Evolutionary conservation across 345 rosid species (phyloP), one percentile per base, ranked within the genome.

Genomic region (Nephelium lappaceum): DNA sequence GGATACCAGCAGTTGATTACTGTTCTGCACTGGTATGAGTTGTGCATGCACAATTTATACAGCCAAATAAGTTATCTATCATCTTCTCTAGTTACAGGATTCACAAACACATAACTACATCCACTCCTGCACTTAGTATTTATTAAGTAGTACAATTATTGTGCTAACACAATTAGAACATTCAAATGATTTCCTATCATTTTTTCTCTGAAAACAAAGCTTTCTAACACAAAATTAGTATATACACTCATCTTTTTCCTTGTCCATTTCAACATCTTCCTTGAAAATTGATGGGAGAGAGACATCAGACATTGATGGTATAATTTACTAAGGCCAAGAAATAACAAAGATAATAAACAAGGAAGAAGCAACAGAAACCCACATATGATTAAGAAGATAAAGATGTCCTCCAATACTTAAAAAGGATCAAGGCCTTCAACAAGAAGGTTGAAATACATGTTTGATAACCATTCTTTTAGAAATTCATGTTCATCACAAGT

Each of bases 111-210:
- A 45, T 45, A 45, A 45, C 11, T 45, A 10, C 14, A 10, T 10
- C 49, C 49, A 45, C 11, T 8, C 49, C 49, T 45, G 49, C 49
- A 45, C 11, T 45, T 8, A 45, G 9, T 45, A 45, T 10, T 10
- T 45, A 45, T 11, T 5, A 27, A 72, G 11, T 0, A n/a, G 51
- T n/a, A 72, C 12, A 14, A n/a, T 3, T 57, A 72, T n/a, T 57
- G 47, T 57, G 36, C 27, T 72, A 72, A 6, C 65, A 72, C 14
- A 60, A 39, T 60, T 7, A 73, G 18, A 60, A 60, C 51, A 60
- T 60, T 66, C 21, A 23, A 41, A 45, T 41, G n/a, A 41, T 55
- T 60, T 60, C 23, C 67, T 41, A 60, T 73, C 21, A 51, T 23
- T 21, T 72, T 19, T 36, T 5, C 10, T 58, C 75, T 25, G n/a